Conservation (phyloP, 768 basidiomycete genomes). For the Trametes coccinea region DNA sequence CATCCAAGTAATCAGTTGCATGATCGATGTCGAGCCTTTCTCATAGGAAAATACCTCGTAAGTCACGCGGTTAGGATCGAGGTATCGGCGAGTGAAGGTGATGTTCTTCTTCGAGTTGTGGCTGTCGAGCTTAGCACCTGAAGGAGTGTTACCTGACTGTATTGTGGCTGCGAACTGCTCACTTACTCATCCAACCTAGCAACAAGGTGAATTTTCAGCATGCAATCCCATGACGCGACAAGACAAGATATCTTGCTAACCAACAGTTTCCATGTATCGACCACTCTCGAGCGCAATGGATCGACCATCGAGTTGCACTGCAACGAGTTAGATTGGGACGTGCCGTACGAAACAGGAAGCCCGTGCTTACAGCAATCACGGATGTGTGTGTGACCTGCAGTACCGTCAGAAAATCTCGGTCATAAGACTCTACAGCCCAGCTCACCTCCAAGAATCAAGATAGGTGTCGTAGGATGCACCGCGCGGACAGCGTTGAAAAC, state of each 20-base stretch:
- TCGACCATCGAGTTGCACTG: slow-evolving; percentile 68
- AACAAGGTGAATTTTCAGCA: not conserved
- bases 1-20: no score
- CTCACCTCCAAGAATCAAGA: slow-evolving; percentile 77
- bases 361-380: slow-evolving; percentile 67
- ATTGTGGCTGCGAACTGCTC: no score
- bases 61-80: slow-evolving; percentile 78
- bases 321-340: not conserved
- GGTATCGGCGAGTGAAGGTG: slow-evolving; percentile 68
- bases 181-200: slow-evolving; percentile 63
- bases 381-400: slow-evolving; percentile 67
- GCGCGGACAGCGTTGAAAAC: slow-evolving; percentile 75
- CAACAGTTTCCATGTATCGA: slow-evolving; percentile 91
- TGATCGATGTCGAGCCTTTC: not conserved
- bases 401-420: not conserved
- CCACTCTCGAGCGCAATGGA: slow-evolving; percentile 83
- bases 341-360: not conserved
- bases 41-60: slow-evolving; percentile 49
- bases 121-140: slow-evolving; percentile 51
- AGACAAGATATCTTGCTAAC: slow-evolving; percentile 38
- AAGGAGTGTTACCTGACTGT: not conserved
- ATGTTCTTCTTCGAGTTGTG: slow-evolving; percentile 48
- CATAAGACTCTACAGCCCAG: not conserved
- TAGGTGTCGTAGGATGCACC: slow-evolving; percentile 73
- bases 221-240: not conserved